These are phyloP conservation scores for Parsonsia alboflavescens DNA, from an alignment of 257 asterid genomes.

Conservation along the genomic window DNA sequence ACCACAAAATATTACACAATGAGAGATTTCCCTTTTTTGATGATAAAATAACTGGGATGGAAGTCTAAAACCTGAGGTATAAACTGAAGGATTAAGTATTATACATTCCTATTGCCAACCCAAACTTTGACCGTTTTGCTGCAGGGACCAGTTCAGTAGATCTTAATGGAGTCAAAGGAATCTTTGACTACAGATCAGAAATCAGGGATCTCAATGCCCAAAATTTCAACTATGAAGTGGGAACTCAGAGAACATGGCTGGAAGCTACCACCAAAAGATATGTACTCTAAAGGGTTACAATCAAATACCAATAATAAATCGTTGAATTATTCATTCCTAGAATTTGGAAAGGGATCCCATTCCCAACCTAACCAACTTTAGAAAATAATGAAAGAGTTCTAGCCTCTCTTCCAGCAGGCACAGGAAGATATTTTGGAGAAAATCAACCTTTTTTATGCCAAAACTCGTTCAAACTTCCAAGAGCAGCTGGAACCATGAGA, in stretches of 20 bases:
- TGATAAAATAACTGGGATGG: background rate
- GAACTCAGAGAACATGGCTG: background rate
- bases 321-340: background rate
- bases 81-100: too few relatives aligned
- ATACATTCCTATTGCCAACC: conserved; percentile 1
- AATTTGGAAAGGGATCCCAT: background rate
- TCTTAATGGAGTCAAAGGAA: background rate
- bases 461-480: background rate
- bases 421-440: background rate
- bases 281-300: background rate
- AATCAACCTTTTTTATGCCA: background rate
- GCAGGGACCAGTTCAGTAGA: background rate
- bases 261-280: background rate
- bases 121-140: conserved; percentile 10
- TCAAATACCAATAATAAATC: background rate
- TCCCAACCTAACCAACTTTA: background rate
- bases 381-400: background rate
- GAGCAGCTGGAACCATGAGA: background rate
- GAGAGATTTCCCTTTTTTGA: background rate
- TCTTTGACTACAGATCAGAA: conserved; percentile 5
- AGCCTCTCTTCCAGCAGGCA: background rate
- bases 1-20: background rate
- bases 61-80: background rate
- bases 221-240: background rate
- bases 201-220: conserved; percentile 10